Conservation (phyloP, 345 rosid genomes). For the Syzygium aromaticum region DNA sequence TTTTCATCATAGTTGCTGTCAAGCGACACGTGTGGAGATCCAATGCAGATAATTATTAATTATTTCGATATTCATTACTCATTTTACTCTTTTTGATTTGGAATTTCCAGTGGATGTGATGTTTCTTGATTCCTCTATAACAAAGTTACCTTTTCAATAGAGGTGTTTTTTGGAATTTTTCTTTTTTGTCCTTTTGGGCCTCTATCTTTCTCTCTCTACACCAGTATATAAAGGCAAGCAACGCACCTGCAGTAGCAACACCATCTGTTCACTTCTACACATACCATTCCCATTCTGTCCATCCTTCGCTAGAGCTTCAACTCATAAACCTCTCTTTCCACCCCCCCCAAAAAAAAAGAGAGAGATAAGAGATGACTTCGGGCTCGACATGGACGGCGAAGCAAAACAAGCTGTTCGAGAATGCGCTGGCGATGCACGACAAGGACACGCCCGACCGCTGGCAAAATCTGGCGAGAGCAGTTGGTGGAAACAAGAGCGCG, state of each 20-base stretch:
- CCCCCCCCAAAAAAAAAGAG: rapidly evolving
- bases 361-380: neutral
- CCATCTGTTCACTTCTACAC: neutral
- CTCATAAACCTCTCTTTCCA: neutral
- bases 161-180: neutral
- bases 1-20: neutral
- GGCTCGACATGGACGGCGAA: slow-evolving; percentile 7
- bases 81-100: neutral
- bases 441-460: slow-evolving; percentile 11
- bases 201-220: neutral
- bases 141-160: neutral
- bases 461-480: slow-evolving; percentile 13
- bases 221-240: neutral
- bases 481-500: slow-evolving; percentile 12
- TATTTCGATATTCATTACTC: neutral
- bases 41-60: neutral
- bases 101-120: neutral
- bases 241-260: neutral
- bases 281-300: neutral
- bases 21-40: neutral
- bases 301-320: neutral
- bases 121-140: neutral
- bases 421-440: slow-evolving; percentile 12
- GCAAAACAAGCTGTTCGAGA: slow-evolving; percentile 18
- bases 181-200: neutral